phyloP scores from a whole-genome alignment of 768 basidiomycete genomes.

The Mycena rebaudengoi region DNA sequence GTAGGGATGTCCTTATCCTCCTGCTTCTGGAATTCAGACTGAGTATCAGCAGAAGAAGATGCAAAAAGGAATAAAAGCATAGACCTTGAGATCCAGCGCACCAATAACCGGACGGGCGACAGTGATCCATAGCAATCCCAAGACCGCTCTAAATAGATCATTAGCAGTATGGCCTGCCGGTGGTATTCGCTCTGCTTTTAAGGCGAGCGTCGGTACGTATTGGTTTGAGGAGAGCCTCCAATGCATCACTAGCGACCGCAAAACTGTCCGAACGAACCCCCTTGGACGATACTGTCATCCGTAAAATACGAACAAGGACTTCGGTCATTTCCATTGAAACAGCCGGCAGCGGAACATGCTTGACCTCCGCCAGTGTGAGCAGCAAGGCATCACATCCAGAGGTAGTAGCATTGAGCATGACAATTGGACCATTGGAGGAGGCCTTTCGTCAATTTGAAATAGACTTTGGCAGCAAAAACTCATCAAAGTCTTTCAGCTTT shows the following conservation, averaged over 20 bases:
- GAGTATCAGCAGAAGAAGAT: slow-evolving; percentile 1
- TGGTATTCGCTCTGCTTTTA: background rate
- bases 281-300: background rate
- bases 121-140: background rate
- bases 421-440: slow-evolving; percentile 39
- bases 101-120: background rate
- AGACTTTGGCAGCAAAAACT: slow-evolving; percentile 29
- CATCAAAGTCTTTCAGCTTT: slow-evolving; percentile 31
- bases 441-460: slow-evolving; percentile 23
- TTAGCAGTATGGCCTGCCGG: background rate
- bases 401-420: slow-evolving; percentile 40
- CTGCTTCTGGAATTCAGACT: slow-evolving; percentile 2
- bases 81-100: background rate
- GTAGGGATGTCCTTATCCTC: background rate
- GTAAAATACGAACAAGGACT: background rate
- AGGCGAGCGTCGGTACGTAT: background rate
- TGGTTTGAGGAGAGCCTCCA: background rate
- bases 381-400: slow-evolving; percentile 29
- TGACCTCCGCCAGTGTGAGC: slow-evolving; percentile 9
- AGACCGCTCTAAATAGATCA: background rate
- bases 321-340: background rate
- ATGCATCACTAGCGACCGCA: too few relatives aligned
- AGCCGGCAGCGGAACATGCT: slow-evolving; percentile 21
- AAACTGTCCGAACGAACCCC: background rate
- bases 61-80: background rate